Percentiles rank a stretch among this genome's conserved stretches.
These are phyloP conservation scores for Fusarium praegraminearum DNA, from an alignment of 2,329 filamentous ascomycete species.

Conservation along the genomic window DNA sequence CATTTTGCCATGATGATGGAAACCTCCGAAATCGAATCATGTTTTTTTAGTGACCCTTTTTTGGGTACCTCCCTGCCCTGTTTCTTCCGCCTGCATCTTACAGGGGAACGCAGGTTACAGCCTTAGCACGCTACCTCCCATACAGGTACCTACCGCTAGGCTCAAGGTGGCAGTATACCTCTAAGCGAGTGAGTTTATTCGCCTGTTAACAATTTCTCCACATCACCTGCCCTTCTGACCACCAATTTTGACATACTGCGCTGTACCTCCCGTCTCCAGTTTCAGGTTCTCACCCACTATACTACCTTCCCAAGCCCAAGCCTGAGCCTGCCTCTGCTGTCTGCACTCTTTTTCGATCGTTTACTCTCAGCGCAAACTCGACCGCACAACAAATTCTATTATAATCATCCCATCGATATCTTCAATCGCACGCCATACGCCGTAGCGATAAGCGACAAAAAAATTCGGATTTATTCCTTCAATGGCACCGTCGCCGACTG, in stretches of 20 bases:
- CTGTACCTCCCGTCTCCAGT: conserved; percentile 12
- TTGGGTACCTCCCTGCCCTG: conserved; percentile 39
- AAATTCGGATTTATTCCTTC: conserved; percentile 40
- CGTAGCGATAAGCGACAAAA: conserved; percentile 30
- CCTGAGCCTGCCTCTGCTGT: conserved; percentile 20
- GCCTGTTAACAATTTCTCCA: conserved; percentile 45
- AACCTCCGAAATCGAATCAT: conserved; percentile 49
- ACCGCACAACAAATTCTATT: not conserved
- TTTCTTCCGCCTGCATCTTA: conserved; percentile 42
- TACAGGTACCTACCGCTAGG: conserved; percentile 9
- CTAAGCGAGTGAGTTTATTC: conserved; percentile 3
- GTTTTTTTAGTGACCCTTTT: conserved; percentile 24
- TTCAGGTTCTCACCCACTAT: conserved; percentile 38
- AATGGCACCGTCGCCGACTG: conserved; percentile 54
- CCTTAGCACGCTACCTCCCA: conserved; percentile 24
- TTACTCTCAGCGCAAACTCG: conserved; percentile 21
- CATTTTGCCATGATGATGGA: conserved; percentile 37
- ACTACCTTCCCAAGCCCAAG: conserved; percentile 28
- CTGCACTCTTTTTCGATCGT: conserved; percentile 34
- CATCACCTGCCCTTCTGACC: conserved; percentile 47
- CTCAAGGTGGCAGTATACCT: conserved; percentile 31
- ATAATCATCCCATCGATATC: conserved; percentile 9
- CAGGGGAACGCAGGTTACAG: conserved; percentile 15
- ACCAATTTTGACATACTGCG: conserved; percentile 25
- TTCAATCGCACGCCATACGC: conserved; percentile 20